These are phyloP conservation scores for Dictyostelium brefeldianum DNA, from an alignment of 78 protist species.

Conservation along the genomic window DNA sequence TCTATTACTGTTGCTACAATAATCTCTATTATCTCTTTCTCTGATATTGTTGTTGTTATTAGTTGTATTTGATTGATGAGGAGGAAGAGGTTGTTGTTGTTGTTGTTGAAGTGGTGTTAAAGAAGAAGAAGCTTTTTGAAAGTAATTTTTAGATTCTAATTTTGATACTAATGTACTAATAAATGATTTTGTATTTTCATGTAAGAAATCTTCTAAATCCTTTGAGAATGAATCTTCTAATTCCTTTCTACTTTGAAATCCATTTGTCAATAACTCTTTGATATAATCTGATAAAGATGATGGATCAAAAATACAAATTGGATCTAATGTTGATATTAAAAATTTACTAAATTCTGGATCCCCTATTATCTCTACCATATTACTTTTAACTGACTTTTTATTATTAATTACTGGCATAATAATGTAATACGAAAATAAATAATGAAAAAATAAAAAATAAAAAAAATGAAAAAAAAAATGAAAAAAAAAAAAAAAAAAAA, in stretches of 20 bases:
- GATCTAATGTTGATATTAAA: slow-evolving; percentile 32
- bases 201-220: slow-evolving; percentile 42
- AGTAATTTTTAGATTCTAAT: not conserved
- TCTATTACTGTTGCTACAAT: not conserved
- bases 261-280: slow-evolving; percentile 27
- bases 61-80: not conserved
- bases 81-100: not conserved
- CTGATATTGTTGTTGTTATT: not conserved
- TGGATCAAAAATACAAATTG: slow-evolving; percentile 60
- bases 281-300: slow-evolving; percentile 39
- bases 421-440: no score
- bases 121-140: not conserved
- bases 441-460: no score
- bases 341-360: slow-evolving; percentile 42
- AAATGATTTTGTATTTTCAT: slow-evolving; percentile 37
- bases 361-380: not conserved
- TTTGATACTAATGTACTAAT: not conserved
- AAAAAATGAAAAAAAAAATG: not conserved
- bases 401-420: not conserved
- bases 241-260: not conserved
- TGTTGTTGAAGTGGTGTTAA: not conserved
- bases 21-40: not conserved
- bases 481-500: not conserved
- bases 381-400: not conserved
- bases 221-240: slow-evolving; percentile 12